phyloP scores from a whole-genome alignment of 2,329 filamentous ascomycete species.

The Colletotrichum destructivum region DNA sequence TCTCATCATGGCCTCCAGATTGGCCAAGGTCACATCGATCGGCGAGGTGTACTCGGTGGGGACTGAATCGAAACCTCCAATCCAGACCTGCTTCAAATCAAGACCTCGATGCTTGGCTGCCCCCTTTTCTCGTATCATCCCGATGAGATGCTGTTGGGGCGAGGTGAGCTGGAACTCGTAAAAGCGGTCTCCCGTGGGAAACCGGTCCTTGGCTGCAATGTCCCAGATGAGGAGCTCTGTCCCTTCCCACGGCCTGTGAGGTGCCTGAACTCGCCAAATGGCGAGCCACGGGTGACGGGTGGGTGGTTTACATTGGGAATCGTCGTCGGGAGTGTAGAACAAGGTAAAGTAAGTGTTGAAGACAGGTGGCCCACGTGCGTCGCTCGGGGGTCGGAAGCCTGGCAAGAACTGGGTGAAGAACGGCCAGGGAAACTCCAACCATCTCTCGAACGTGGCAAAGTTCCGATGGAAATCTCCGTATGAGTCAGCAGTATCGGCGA shows the following conservation, averaged over 20 bases:
- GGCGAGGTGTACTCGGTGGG: slow-evolving; percentile 48
- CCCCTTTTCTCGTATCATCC: slow-evolving; percentile 52
- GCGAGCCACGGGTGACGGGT: slow-evolving; percentile 66
- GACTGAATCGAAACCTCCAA: slow-evolving; percentile 54
- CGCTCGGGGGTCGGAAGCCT: not conserved
- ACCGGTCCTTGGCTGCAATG: slow-evolving; percentile 48
- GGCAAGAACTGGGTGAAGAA: slow-evolving; percentile 43
- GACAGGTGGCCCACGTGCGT: not conserved
- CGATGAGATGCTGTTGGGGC: slow-evolving; percentile 63
- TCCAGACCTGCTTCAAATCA: slow-evolving; percentile 61
- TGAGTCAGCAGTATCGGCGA: slow-evolving; percentile 52
- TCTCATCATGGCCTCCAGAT: slow-evolving; percentile 52
- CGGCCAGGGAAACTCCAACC: slow-evolving; percentile 51
- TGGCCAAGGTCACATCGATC: slow-evolving; percentile 60
- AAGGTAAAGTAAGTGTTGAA: slow-evolving; percentile 60
- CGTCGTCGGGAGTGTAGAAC: slow-evolving; percentile 61
- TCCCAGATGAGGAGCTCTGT: slow-evolving; percentile 73
- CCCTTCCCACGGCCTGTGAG: slow-evolving; percentile 51
- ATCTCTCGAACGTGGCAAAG: slow-evolving; percentile 53
- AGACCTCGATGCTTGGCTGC: slow-evolving; percentile 50
- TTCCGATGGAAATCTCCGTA: slow-evolving; percentile 48
- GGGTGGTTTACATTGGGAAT: slow-evolving; percentile 41
- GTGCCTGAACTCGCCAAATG: slow-evolving; percentile 61
- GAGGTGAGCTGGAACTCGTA: slow-evolving; percentile 56
- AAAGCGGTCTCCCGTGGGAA: slow-evolving; percentile 41